Percentiles rank a stretch among this genome's conserved stretches.
phyloP scores from a whole-genome alignment of 2,329 filamentous ascomycete genomes.

The Phyllosticta paracitricarpa region DNA sequence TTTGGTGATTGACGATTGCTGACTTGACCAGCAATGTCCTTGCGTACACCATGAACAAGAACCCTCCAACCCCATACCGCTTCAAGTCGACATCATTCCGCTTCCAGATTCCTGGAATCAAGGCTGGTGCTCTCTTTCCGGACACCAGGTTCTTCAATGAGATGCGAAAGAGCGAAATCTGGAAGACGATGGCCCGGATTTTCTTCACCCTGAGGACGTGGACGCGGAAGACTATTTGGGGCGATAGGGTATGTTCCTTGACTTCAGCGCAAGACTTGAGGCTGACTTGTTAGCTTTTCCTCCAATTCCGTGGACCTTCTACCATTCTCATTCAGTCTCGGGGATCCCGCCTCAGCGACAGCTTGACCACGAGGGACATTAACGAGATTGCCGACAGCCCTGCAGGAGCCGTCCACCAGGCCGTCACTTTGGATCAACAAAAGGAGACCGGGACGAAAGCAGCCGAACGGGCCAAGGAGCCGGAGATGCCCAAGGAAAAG shows the following conservation, averaged over 20 bases:
- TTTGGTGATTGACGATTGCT: background rate
- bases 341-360: constrained; percentile 67
- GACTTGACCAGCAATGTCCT: constrained; percentile 59
- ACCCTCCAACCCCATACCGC: constrained; percentile 71
- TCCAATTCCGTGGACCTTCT: constrained; percentile 78
- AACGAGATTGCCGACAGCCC: constrained; percentile 83
- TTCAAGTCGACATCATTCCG: constrained; percentile 67
- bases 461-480: background rate
- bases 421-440: constrained; percentile 37
- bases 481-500: background rate
- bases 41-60: constrained; percentile 70
- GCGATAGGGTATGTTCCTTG: constrained; percentile 56
- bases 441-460: constrained; percentile 14
- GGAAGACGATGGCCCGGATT: constrained; percentile 57
- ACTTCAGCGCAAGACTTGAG: background rate
- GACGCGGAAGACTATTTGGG: constrained; percentile 77
- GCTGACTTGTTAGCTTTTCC: constrained; percentile 53
- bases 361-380: constrained; percentile 66
- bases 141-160: constrained; percentile 60
- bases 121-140: constrained; percentile 54
- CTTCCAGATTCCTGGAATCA: constrained; percentile 65
- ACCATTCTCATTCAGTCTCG: constrained; percentile 83
- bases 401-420: constrained; percentile 56
- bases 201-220: constrained; percentile 65
- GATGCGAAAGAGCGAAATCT: constrained; percentile 61